These are phyloP conservation scores for Margaritispora aquatica DNA, from an alignment of 495 filamentous ascomycete genomes.

Conservation along the genomic window DNA sequence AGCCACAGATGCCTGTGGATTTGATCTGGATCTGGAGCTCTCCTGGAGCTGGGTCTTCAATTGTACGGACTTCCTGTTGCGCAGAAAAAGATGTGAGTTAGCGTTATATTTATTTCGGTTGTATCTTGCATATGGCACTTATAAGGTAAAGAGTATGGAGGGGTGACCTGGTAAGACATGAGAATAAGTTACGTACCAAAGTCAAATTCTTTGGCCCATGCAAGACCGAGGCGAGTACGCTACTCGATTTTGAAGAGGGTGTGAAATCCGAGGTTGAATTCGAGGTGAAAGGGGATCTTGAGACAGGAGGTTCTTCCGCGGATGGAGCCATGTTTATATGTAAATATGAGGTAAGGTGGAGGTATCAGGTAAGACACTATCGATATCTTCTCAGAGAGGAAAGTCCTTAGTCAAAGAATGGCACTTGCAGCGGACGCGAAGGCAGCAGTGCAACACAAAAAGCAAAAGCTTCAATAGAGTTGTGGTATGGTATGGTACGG, in stretches of 20 bases:
- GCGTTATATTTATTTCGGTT: no score
- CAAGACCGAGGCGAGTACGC: constrained; percentile 39
- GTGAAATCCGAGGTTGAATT: neutral
- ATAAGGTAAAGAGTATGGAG: no score
- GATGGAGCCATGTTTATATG: constrained; percentile 15
- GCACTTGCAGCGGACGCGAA: neutral
- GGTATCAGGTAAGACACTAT: neutral
- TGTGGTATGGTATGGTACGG: no score
- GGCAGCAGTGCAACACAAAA: no score
- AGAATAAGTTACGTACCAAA: constrained; percentile 39
- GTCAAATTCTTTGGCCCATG: constrained; percentile 44
- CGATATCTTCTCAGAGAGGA: neutral
- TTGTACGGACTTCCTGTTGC: constrained; percentile 37
- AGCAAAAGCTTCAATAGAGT: neutral
- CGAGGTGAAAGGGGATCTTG: neutral
- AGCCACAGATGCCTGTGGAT: constrained; percentile 76
- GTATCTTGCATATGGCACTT: no score
- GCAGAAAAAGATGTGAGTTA: constrained; percentile 5
- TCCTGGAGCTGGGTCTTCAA: constrained; percentile 38
- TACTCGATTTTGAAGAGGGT: constrained; percentile 15
- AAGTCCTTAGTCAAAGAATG: constrained; percentile 1
- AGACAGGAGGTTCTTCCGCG: constrained; percentile 3
- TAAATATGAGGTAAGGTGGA: constrained; percentile 8
- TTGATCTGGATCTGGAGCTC: constrained; percentile 71
- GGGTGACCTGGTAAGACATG: no score